phyloP scores from a whole-genome alignment of 139 green algal species.

The Tetratostichococcus sp. region DNA sequence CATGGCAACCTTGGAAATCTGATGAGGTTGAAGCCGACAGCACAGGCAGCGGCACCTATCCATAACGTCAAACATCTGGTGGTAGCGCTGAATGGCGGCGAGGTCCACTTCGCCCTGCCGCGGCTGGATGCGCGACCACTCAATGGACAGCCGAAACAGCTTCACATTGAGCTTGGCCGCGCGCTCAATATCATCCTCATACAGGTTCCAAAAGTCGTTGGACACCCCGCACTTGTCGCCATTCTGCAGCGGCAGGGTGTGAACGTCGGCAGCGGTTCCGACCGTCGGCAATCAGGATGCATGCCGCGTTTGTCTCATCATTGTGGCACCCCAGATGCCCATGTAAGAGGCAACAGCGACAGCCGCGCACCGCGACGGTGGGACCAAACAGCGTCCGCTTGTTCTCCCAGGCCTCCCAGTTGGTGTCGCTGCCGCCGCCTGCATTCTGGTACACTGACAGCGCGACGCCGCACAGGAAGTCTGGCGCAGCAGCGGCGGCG shows the following conservation, averaged over 20 bases:
- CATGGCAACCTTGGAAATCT: too few species aligned
- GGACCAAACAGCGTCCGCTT: constrained; percentile 5
- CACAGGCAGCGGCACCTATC: background rate
- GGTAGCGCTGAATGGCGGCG: constrained; percentile 42
- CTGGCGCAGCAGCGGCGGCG: background rate
- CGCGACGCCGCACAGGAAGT: constrained; percentile 16
- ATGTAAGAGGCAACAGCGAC: too few species aligned
- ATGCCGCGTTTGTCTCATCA: too few species aligned
- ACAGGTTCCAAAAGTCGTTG: constrained; percentile 71
- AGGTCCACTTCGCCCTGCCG: constrained; percentile 40
- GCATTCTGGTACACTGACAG: constrained; percentile 26
- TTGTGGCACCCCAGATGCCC: too few species aligned
- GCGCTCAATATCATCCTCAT: constrained; percentile 49
- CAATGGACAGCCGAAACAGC: constrained; percentile 68
- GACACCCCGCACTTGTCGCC: constrained; percentile 19
- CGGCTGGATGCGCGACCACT: constrained; percentile 72
- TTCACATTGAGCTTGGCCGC: constrained; percentile 50
- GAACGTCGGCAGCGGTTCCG: too few species aligned
- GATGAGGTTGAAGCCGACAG: too few species aligned
- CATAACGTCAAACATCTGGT: constrained; percentile 28
- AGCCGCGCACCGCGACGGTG: constrained; percentile 1
- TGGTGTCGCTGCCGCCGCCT: constrained; percentile 14
- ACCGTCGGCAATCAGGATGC: too few species aligned
- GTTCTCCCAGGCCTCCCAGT: constrained; percentile 20
- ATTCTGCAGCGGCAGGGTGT: background rate